Base-by-base conservation (phyloP, 148 eudicot genomes). In the Amaranthus palmeri region DNA sequence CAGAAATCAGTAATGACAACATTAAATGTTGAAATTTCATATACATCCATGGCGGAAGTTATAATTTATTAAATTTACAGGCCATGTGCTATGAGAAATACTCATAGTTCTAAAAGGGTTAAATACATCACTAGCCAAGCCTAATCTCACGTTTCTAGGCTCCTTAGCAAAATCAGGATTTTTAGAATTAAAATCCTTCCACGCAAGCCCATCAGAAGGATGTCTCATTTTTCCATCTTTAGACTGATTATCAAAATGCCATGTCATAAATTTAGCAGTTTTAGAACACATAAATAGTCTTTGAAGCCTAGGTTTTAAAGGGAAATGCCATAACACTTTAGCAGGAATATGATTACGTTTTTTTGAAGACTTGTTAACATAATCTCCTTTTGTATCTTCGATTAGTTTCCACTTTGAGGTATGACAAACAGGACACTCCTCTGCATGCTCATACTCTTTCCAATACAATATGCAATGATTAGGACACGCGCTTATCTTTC, bases 11-110 rank as follows among this genome's bases (percentile, higher is more conserved):
- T 6, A 69, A 42, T 0, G 65, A 71, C 4, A 71, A 25, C 65
- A 71, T 71, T 0, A 71, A 25, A n/a, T 59, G 48, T 10, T 71
- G 56, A 2, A 2, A 25, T 5, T 71, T 60, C 67, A 71, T 46
- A 25, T 15, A 69, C 72, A 54, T 69, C 49, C 40, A 69, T 6
- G 62, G 72, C 4, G 72, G 72, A 8, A 10, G n/a, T 69, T 55
- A 54, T 69, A 69, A 42, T 55, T 69, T 12, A 55, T 44, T 5
- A 69, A 43, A 3, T 41, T 49, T 12, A 64, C 40, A n/a, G 3
- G 63, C 63, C 42, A 59, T 42, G 68, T 65, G 44, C 9, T 64
- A n/a, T 65, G 52, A 12, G 44, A 25, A 58, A 15, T 11, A 58
- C 42, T 58, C 61, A 58, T 58, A 5, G 42, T 17, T 15, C 42